A percentile compares a stretch with the other conserved stretches of the same genome.
Evolutionary conservation across 192 early-diverging fungal species (phyloP).

Genomic region (Coemansia sp.): DNA sequence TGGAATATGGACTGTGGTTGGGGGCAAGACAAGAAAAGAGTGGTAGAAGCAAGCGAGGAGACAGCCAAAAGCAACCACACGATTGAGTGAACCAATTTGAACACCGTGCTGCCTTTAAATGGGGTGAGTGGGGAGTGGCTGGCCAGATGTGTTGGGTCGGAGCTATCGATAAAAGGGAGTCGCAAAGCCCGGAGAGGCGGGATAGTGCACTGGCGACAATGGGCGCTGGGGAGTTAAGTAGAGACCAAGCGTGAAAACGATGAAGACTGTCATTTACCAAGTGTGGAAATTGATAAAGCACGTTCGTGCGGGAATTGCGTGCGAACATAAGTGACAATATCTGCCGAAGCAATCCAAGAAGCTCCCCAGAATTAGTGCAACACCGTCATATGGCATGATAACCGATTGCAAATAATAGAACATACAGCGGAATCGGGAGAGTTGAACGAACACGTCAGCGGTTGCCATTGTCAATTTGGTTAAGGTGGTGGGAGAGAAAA

Average conservation of each 20-base stretch:
- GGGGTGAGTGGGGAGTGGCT: constrained; percentile 3
- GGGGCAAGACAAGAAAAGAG: constrained; percentile 2
- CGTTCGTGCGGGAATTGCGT: background rate
- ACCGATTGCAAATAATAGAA: background rate
- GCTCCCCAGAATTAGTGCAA: background rate
- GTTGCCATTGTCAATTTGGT: background rate
- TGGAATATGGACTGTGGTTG: background rate
- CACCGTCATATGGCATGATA: background rate
- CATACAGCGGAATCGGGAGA: background rate
- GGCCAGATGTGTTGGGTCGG: background rate
- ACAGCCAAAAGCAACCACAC: background rate
- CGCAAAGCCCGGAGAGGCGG: background rate
- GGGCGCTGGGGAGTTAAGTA: background rate
- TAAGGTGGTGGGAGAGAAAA: background rate
- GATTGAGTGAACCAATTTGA: background rate
- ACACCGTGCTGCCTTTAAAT: background rate
- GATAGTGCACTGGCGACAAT: constrained; percentile 6
- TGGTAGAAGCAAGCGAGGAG: constrained; percentile 12
- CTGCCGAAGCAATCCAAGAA: background rate
- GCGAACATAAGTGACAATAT: background rate
- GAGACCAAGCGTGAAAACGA: background rate
- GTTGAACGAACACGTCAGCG: background rate
- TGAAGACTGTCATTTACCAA: background rate
- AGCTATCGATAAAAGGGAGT: constrained; percentile 1
- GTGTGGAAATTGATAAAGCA: background rate